phyloP scores from a whole-genome alignment of 1,284 basidiomycete genomes.

The Exobasidium rhododendri region DNA sequence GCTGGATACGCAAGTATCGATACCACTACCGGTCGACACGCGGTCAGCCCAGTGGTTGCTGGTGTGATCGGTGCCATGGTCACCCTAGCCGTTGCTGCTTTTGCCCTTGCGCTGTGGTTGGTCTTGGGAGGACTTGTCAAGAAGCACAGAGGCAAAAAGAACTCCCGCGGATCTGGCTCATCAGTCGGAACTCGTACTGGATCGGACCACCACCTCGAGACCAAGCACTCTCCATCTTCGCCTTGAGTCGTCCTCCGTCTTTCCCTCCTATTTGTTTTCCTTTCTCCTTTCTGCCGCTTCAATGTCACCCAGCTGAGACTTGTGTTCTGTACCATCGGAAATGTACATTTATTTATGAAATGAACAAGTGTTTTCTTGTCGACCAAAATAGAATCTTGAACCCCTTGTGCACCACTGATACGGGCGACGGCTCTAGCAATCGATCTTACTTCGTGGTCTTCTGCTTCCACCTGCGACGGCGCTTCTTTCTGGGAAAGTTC shows the following conservation, averaged over 20 bases:
- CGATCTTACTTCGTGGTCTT: too few relatives aligned
- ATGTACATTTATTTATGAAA: too few relatives aligned
- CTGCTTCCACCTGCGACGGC: too few relatives aligned
- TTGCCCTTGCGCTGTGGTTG: slow-evolving; percentile 19
- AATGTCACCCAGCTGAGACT: too few relatives aligned
- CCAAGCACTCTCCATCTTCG: neutral
- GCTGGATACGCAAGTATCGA: slow-evolving; percentile 31
- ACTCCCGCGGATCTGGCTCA: neutral
- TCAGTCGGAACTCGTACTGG: neutral
- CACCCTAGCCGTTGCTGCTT: slow-evolving; percentile 31
- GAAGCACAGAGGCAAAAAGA: neutral
- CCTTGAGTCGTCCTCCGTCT: neutral
- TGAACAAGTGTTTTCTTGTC: too few relatives aligned
- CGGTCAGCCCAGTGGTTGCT: slow-evolving; percentile 41
- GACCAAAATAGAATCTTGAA: too few relatives aligned
- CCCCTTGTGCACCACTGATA: too few relatives aligned
- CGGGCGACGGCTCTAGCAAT: too few relatives aligned
- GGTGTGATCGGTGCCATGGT: slow-evolving; percentile 45
- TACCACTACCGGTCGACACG: slow-evolving; percentile 36
- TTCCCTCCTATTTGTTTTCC: neutral
- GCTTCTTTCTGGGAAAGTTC: too few relatives aligned
- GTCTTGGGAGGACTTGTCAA: slow-evolving; percentile 1
- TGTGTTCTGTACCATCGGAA: too few relatives aligned
- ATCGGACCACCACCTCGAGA: neutral
- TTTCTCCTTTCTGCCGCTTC: too few relatives aligned